These are phyloP conservation scores for Daldinia loculata DNA, from an alignment of 495 filamentous ascomycete species.

Conservation along the genomic window DNA sequence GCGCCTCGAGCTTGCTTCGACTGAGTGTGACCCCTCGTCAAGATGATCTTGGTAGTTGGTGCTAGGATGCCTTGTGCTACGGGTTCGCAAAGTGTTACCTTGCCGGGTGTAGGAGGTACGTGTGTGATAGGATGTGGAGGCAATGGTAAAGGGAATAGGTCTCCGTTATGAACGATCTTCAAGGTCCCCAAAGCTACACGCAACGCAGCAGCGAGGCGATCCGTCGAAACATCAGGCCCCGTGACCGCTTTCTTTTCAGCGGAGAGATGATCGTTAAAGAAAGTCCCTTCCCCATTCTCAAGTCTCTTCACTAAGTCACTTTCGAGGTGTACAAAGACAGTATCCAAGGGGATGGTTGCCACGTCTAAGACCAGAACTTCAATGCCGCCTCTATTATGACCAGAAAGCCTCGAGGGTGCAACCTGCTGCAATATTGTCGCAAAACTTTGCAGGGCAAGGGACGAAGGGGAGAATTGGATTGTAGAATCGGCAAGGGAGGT, in stretches of 20 bases:
- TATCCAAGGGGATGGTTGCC: constrained; percentile 78
- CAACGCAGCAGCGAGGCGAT: constrained; percentile 77
- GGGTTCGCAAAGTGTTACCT: constrained; percentile 76
- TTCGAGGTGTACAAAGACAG: constrained; percentile 85
- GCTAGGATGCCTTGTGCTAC: constrained; percentile 86
- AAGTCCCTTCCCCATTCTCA: constrained; percentile 65
- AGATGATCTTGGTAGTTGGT: constrained; percentile 72
- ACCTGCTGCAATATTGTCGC: constrained; percentile 66
- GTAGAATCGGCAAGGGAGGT: constrained; percentile 73
- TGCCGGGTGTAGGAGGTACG: constrained; percentile 81
- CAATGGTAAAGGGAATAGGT: constrained; percentile 82
- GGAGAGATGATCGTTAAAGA: constrained; percentile 59
- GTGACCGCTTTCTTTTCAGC: constrained; percentile 41
- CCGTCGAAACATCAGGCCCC: constrained; percentile 61
- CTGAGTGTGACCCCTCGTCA: constrained; percentile 64
- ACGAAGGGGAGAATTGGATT: constrained; percentile 81
- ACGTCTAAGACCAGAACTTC: constrained; percentile 87
- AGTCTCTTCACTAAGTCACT: constrained; percentile 69
- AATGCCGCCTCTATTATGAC: constrained; percentile 68
- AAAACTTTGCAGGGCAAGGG: constrained; percentile 81
- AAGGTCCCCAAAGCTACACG: constrained; percentile 74
- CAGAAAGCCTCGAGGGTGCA: constrained; percentile 69
- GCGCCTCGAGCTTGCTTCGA: constrained; percentile 52
- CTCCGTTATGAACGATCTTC: constrained; percentile 81
- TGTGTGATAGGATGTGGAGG: constrained; percentile 91